Evolutionary conservation across 1,139 yeast genomes (phyloP), one percentile per base, ranked within the genome.

Genomic region (Suhomyces guaymorum): DNA sequence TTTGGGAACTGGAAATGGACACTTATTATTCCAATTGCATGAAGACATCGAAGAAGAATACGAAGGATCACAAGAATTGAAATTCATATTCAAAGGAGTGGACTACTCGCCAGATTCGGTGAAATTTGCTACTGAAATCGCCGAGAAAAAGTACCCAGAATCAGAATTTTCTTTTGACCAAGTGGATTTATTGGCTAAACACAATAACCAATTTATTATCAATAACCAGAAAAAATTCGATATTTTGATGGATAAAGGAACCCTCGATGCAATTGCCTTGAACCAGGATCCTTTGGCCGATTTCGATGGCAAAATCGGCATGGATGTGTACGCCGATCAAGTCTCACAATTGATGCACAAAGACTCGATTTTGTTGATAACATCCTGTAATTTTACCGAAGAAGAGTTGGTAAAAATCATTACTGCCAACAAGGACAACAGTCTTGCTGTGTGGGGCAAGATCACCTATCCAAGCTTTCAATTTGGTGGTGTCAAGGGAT

Each of bases 1-100:
- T 59, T 63, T 92, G 28, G 99, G 99, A 1, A 89, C 97, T 0
- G 99, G 98, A 1, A 92, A 92, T 57, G 98, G 98, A 0, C 96
- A 89, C 55, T 64, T 92, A 28, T 57, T 92, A 28, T 86, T 90
- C 50, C 75, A 81, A 37, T 54, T 92, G 30, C 54, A 59, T 40
- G 80, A 85, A 29, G 89, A 83, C 15, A 42, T 69, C 9, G 44
- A 52, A 17, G 66, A 66, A 38, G 63, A 55, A 17, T 40, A 44
- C 17, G 63, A 54, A 80, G 78, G 11, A 68, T 76, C 50, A 42
- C 54, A 41, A 13, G 57, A 32, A 75, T 78, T 21, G 42, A 49
- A 30, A 47, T 84, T 57, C 52, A 38, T 38, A 8, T 78, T 50
- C 37, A 55, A 49, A 7, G 99, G 98, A 0, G 70, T 92, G 9